Base-by-base conservation (phyloP, 2,329 filamentous ascomycete genomes). In the Fusarium hostae region DNA sequence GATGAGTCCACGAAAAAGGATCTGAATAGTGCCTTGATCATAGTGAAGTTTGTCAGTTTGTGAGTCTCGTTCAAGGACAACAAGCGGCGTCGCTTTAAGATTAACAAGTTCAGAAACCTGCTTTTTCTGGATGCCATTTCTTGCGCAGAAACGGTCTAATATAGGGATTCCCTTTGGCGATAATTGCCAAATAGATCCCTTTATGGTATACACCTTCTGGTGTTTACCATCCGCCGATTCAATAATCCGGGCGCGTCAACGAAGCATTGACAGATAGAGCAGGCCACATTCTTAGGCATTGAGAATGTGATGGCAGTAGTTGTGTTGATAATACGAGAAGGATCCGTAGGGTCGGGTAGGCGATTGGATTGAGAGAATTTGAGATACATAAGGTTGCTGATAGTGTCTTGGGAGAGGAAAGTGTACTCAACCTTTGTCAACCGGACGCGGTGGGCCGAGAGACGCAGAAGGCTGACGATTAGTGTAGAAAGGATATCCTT, bases 341-440 rank as follows among this genome's bases (percentile, higher is more conserved):
- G 93, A 78, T 98, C 95, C 82, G 98, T 98, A 34, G 96, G 95
- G 78, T 98, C 96, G 3, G 96, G 95, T 95, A 98, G 98, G 70
- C 96, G 93, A 81, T 98, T 98, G 44, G 95, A 98, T 81, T 99
- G 96, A 5, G 95, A 98, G 82, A 99, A 98, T 78, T 98, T 98
- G 76, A 99, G 89, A 9, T 95, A 98, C 39, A 95, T 95, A 30
- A 99, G 87, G 79, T 98, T 98, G 83, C 97, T 98, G 84, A 98
- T 97, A 54, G 96, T 95, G 88, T 99, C 95, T 84, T 98, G 95
- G 3, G 95, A 97, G 39, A 97, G 89, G 81, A 98, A 98, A 5
- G 95, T 97, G 85, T 97, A 94, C 73, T 97, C 94, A 70, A 98
- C 90, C 82, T 94, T 92, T 74, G 92, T 93, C 82, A 98, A 92